phyloP scores from a whole-genome alignment of 495 filamentous ascomycete genomes.

The Aspergillus asperescens region DNA sequence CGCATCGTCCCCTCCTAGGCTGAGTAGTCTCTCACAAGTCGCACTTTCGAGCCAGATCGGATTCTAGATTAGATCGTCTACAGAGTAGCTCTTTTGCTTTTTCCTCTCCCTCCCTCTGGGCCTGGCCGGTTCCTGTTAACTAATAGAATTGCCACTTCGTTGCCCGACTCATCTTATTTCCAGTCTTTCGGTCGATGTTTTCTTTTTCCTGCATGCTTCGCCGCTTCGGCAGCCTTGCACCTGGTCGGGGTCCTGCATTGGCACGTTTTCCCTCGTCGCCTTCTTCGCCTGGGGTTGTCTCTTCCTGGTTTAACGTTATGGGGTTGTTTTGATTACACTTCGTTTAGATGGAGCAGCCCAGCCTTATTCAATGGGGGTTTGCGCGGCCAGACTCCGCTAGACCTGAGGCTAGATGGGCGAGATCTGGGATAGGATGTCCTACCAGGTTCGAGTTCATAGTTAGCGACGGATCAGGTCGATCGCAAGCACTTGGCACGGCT shows the following conservation, averaged over 20 bases:
- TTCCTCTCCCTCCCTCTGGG: not conserved
- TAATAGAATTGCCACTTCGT: not conserved
- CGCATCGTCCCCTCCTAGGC: not conserved
- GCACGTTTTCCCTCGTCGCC: conserved; percentile 6
- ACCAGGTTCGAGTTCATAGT: too few species aligned
- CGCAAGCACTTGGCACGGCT: conserved; percentile 7
- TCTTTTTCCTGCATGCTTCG: conserved; percentile 8
- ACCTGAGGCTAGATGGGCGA: too few species aligned
- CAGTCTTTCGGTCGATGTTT: not conserved
- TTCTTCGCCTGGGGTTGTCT: not conserved
- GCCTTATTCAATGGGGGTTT: not conserved
- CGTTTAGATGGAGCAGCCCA: too few species aligned
- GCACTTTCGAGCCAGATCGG: not conserved
- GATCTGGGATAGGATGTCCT: too few species aligned
- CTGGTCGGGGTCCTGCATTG: not conserved
- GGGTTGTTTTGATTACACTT: not conserved
- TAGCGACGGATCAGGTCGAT: conserved; percentile 6
- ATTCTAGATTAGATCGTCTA: conserved; percentile 2
- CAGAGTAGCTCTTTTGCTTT: not conserved
- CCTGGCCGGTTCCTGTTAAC: not conserved
- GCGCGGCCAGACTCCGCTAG: not conserved
- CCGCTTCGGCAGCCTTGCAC: too few species aligned
- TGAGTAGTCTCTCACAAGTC: not conserved
- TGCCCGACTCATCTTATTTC: not conserved
- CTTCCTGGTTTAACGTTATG: not conserved